phyloP scores from a whole-genome alignment of 2,329 filamentous ascomycete species.

The Lachnellula hyalina region DNA sequence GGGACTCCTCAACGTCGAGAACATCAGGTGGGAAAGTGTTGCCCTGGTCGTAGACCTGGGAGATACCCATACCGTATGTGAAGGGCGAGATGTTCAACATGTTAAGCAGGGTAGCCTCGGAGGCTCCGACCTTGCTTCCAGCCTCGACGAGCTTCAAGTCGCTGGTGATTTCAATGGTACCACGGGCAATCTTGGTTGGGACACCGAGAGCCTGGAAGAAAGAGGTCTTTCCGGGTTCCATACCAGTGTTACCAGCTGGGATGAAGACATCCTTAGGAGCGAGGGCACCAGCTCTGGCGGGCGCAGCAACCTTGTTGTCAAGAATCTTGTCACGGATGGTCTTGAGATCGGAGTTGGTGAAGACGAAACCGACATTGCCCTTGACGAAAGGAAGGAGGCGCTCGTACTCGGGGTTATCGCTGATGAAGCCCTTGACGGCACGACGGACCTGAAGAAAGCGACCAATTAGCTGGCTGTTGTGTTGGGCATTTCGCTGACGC shows the following conservation, averaged over 20 bases:
- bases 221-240: conserved; percentile 99
- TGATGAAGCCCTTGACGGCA: conserved; percentile 90
- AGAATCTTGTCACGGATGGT: conserved; percentile 88
- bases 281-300: conserved; percentile 94
- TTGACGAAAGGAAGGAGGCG: conserved; percentile 92
- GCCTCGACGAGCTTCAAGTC: conserved; percentile 98
- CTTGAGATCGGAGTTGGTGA: conserved; percentile 98
- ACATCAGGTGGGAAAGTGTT: conserved; percentile 84
- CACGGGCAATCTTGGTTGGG: conserved; percentile 99
- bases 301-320: conserved; percentile 93
- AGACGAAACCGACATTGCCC: conserved; percentile 99
- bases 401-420: conserved; percentile 94
- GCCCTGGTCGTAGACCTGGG: conserved; percentile 96
- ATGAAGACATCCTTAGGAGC: conserved; percentile 91
- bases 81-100: conserved; percentile 99
- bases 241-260: conserved; percentile 98
- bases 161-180: conserved; percentile 99
- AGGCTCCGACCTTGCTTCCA: conserved; percentile 90
- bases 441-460: conserved; percentile 66
- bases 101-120: conserved; percentile 98
- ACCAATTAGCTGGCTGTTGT: conserved; percentile 10
- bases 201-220: conserved; percentile 99
- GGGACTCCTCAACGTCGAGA: conserved; percentile 90
- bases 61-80: conserved; percentile 96
- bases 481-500: neutral